Conservation (phyloP, 2,329 filamentous ascomycete species). For the Exophiala lecanii-corni region DNA sequence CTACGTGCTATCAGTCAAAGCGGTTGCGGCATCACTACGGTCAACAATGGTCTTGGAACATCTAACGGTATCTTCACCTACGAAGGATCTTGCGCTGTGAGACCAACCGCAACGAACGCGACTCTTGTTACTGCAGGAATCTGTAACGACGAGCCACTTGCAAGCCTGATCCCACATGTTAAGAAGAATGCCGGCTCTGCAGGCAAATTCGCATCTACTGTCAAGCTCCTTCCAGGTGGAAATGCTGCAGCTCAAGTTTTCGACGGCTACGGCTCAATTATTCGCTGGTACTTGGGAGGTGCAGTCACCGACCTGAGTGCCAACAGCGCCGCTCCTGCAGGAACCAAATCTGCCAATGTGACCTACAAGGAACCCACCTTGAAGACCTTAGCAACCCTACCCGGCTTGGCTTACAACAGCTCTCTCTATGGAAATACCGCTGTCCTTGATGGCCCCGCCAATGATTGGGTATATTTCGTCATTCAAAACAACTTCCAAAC, state of each 20-base stretch:
- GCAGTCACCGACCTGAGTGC: slow-evolving; percentile 3
- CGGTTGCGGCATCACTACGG: slow-evolving; percentile 13
- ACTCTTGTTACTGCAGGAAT: slow-evolving; percentile 9
- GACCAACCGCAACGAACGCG: slow-evolving; percentile 9
- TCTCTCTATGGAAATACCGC: slow-evolving; percentile 19
- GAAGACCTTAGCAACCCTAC: slow-evolving; percentile 20
- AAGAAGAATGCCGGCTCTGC: slow-evolving; percentile 14
- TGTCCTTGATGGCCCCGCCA: slow-evolving; percentile 19
- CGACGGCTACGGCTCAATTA: slow-evolving; percentile 15
- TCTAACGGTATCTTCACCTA: slow-evolving; percentile 23
- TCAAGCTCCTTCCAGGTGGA: slow-evolving; percentile 21
- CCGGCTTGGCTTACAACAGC: slow-evolving; percentile 20
- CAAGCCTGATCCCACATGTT: slow-evolving; percentile 19
- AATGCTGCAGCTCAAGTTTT: slow-evolving; percentile 18
- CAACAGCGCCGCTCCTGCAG: slow-evolving; percentile 13
- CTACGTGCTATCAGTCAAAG: slow-evolving; percentile 24
- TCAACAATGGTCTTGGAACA: slow-evolving; percentile 20
- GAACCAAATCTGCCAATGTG: slow-evolving; percentile 16
- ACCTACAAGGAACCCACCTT: slow-evolving; percentile 21
- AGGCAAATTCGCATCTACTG: slow-evolving; percentile 10
- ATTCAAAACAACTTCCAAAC: slow-evolving; percentile 28
- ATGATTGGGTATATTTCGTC: slow-evolving; percentile 25
- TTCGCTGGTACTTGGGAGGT: slow-evolving; percentile 21
- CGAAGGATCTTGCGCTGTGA: slow-evolving; percentile 14
- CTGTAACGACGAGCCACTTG: slow-evolving; percentile 23